These are phyloP conservation scores for Macadamia integrifolia DNA, from an alignment of 164 flowering plant genomes.

Conservation along the genomic window DNA sequence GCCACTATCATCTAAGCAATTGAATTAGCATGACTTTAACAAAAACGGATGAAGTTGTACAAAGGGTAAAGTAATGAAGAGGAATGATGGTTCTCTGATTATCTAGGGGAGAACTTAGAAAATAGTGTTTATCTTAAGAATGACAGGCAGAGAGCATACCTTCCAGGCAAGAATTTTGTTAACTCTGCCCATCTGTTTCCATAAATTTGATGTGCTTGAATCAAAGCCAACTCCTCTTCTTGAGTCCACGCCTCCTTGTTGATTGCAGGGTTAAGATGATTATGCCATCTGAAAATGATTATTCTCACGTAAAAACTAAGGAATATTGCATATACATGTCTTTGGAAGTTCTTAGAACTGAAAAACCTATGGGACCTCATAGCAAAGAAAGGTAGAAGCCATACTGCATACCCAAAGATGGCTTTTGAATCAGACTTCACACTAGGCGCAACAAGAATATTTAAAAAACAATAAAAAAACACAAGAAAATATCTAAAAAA, in stretches of 20 bases:
- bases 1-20: no score
- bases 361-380: background rate
- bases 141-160: constrained; percentile 24
- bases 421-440: constrained; percentile 24
- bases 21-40: no score
- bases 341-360: background rate
- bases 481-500: no score
- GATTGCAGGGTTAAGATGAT: constrained; percentile 81
- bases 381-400: background rate
- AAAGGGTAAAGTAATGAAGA: no score
- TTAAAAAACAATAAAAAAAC: background rate
- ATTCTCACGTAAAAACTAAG: background rate
- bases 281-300: constrained; percentile 76
- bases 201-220: constrained; percentile 85
- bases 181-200: constrained; percentile 99
- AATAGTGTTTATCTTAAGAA: no score
- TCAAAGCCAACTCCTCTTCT: constrained; percentile 77
- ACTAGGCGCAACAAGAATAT: no score
- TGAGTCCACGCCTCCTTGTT: constrained; percentile 82
- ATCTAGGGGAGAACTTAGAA: no score
- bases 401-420: no score
- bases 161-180: constrained; percentile 88
- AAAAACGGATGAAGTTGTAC: no score
- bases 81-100: no score
- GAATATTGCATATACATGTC: background rate